These are phyloP conservation scores for Aspergillus sp. DNA, from an alignment of 2,329 filamentous ascomycete species.

Conservation along the genomic window DNA sequence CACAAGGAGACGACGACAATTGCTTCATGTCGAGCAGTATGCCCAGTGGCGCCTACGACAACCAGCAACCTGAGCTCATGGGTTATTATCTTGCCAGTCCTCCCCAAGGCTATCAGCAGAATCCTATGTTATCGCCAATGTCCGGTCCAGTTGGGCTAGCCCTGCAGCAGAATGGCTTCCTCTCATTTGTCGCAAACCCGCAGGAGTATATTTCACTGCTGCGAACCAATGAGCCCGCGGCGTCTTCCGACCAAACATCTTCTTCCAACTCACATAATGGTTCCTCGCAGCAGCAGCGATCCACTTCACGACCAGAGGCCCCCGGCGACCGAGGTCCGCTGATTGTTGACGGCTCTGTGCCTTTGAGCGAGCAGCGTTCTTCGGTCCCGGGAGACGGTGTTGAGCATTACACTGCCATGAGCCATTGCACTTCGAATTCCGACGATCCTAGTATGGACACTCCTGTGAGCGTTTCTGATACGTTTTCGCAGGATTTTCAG, in stretches of 20 bases:
- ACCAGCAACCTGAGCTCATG: conserved; percentile 33
- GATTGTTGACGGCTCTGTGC: conserved; percentile 40
- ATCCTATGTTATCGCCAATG: conserved; percentile 28
- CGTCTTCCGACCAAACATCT: conserved; percentile 16
- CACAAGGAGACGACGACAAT: conserved; percentile 25
- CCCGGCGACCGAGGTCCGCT: conserved; percentile 31
- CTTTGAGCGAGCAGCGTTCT: conserved; percentile 27
- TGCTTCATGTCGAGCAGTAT: conserved; percentile 22
- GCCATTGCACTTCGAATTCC: conserved; percentile 33
- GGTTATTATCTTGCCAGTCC: conserved; percentile 39
- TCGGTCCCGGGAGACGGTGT: conserved; percentile 24
- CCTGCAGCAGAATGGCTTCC: conserved; percentile 28
- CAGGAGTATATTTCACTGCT: conserved; percentile 25
- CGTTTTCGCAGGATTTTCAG: conserved; percentile 30
- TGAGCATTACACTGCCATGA: conserved; percentile 27
- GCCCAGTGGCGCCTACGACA: conserved; percentile 29
- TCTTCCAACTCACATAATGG: conserved; percentile 12
- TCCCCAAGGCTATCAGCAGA: conserved; percentile 34
- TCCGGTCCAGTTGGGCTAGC: conserved; percentile 30
- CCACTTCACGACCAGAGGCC: conserved; percentile 18
- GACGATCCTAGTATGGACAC: conserved; percentile 30
- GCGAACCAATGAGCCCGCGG: conserved; percentile 15
- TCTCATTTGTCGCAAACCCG: conserved; percentile 23
- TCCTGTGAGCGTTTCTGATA: conserved; percentile 29
- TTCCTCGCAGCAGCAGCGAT: conserved; percentile 14